A percentile compares a stretch with the other conserved stretches of the same genome.
Conservation (phyloP, 2,329 filamentous ascomycete genomes). For the Alternaria sp. region DNA sequence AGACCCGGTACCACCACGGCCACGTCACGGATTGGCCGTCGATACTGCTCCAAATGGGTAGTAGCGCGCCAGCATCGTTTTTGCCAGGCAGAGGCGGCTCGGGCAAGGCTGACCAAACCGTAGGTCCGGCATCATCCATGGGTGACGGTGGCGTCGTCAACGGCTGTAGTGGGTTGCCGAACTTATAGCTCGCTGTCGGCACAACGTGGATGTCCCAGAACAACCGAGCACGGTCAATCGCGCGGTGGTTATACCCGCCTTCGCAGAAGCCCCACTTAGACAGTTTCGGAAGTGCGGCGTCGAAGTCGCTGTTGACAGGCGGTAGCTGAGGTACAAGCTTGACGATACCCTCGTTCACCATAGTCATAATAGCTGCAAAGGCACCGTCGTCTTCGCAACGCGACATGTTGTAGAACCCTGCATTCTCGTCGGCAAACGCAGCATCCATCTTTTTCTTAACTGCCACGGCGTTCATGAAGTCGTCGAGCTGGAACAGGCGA, state of each 20-base stretch:
- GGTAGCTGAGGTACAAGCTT: constrained; percentile 62
- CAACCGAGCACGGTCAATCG: constrained; percentile 69
- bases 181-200: constrained; percentile 66
- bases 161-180: constrained; percentile 60
- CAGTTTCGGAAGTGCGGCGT: constrained; percentile 49
- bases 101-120: constrained; percentile 28
- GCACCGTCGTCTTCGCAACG: constrained; percentile 68
- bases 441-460: constrained; percentile 68
- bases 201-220: constrained; percentile 67
- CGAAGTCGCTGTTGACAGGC: constrained; percentile 58
- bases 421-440: constrained; percentile 51
- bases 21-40: constrained; percentile 63
- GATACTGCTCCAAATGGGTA: constrained; percentile 77
- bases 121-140: constrained; percentile 7
- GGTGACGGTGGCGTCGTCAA: constrained; percentile 41
- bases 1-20: constrained; percentile 68
- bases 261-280: constrained; percentile 73
- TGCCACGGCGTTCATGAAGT: constrained; percentile 59
- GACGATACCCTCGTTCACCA: constrained; percentile 67
- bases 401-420: constrained; percentile 54
- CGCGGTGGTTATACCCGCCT: constrained; percentile 73
- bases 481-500: constrained; percentile 55
- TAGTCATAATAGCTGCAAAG: constrained; percentile 70
- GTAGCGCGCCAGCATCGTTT: constrained; percentile 50
- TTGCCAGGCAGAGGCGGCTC: constrained; percentile 38